These are phyloP conservation scores for Lotmaria passim DNA, from an alignment of 208 protist species.

Conservation along the genomic window DNA sequence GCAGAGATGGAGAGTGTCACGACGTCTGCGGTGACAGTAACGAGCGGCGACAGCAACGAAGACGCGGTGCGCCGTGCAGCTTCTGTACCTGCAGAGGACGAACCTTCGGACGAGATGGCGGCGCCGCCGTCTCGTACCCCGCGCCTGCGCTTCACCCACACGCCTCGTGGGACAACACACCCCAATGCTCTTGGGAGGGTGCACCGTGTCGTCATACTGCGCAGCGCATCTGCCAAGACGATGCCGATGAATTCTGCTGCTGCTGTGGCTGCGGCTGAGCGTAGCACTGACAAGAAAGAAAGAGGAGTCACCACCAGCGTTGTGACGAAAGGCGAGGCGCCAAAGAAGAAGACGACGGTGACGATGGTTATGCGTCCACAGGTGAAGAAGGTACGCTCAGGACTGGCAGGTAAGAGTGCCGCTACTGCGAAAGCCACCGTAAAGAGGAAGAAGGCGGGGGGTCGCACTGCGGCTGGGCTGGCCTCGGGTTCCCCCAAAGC, in stretches of 20 bases:
- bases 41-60: neutral
- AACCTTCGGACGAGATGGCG: neutral
- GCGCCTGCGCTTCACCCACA: constrained; percentile 17
- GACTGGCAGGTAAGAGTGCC: neutral
- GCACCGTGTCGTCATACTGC: constrained; percentile 9
- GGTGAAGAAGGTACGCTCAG: neutral
- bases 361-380: neutral
- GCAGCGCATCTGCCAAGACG: neutral
- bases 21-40: neutral
- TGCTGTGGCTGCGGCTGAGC: neutral
- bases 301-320: neutral
- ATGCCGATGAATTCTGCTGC: neutral
- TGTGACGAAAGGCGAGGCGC: neutral
- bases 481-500: neutral
- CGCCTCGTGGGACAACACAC: constrained; percentile 16
- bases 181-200: neutral
- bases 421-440: neutral
- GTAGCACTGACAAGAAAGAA: neutral
- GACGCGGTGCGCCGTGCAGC: neutral
- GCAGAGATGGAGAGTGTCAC: constrained; percentile 2
- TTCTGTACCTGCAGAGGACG: neutral
- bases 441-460: neutral
- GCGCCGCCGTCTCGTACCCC: constrained; percentile 11
- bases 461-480: neutral
- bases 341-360: neutral